Base-by-base conservation (phyloP, 2,329 filamentous ascomycete genomes). In the Tolypocladium sp. region DNA sequence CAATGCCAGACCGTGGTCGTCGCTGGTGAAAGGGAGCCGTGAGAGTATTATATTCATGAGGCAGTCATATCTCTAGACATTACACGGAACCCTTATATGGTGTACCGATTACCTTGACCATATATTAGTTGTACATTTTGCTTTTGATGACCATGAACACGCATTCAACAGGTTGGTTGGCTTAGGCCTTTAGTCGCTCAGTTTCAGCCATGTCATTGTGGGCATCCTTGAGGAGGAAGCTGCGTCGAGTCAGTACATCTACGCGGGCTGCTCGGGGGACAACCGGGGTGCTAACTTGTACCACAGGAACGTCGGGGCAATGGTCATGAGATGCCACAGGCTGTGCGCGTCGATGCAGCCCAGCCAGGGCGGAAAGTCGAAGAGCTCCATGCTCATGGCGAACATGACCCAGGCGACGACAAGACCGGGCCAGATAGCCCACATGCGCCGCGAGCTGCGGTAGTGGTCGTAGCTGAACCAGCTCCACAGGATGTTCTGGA, bases 311-410 rank as follows among this genome's bases (percentile, higher is more conserved):
- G 91, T 91, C 12, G 94, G 94, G 38, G 83, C 82, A 56, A 99
- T 93, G 0, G 94, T 99, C 59, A 92, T 91, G 62, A 96, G 72
- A 81, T 99, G 94, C 94, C 94, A 99, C 63, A 99, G 74, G 68
- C 90, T 92, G 76, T 99, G 94, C 4, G 94, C 94, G 79, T 99
- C 94, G 56, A 99, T 75, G 72, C 88, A 86, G 9, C 91, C 90
- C 72, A 83, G 80, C 76, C 90, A 82, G 2, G 94, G 94, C 58
- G 94, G 85, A 68, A 99, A 99, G 73, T 99, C 94, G 63, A 97
- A 84, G 66, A 99, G 73, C 77, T 99, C 94, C 73, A 99, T 79
- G 73, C 93, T 93, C 94, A 99, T 99, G 41, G 90, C 92, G 70
- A 93, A 77, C 66, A 93, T 85, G 66, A 99, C 82, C 92, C 92